Base-by-base conservation (phyloP, 441 rosid species). In the Croton setiger region DNA sequence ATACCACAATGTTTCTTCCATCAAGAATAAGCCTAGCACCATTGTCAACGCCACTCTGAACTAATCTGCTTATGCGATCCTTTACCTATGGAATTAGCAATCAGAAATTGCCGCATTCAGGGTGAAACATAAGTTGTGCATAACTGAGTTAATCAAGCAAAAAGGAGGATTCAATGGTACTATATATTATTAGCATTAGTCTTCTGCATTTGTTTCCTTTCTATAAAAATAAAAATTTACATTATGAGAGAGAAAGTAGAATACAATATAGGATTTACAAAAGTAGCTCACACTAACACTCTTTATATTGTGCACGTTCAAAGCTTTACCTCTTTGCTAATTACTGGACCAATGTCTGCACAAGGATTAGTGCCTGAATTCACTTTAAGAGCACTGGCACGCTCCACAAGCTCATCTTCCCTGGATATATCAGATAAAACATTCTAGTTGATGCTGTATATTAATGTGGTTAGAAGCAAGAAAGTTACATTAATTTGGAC, bases 21-120 rank as follows among this genome's bases (percentile, higher is more conserved):
- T 91, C 97, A 76, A 93, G 94, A 60, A 89, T 76, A 71, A 87
- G 81, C 77, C 75, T 86, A 62, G 93, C 97, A 66, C 98, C 98
- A 72, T 80, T 82, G 39, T 83, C 89, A 45, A 86, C 82, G 63
- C 88, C 97, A 75, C 85, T 85, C 70, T 88, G 93, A 76, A 93
- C 78, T 78, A 91, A 82, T 65, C 81, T 75, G 80, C 81, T 72
- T 60, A 93, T 87, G 55, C 87, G 79, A 69, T 87, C 97, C 85
- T 93, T 93, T 53, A 91, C 98, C 98, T 88, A 84, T 63, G 20
- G 70, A 78, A 15, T 61, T 53, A 70, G 27, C 39, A 53, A 56
- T 63, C 62, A 52, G 14, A 69, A 51, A 69, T 48, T 5, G 52
- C n/a, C 31, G 1, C 27, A 4, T 35, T 56, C 12, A 72, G 52